Evolutionary conservation across 1,139 yeast genomes (phyloP).

Genomic region (Geotrichum armillariae): DNA sequence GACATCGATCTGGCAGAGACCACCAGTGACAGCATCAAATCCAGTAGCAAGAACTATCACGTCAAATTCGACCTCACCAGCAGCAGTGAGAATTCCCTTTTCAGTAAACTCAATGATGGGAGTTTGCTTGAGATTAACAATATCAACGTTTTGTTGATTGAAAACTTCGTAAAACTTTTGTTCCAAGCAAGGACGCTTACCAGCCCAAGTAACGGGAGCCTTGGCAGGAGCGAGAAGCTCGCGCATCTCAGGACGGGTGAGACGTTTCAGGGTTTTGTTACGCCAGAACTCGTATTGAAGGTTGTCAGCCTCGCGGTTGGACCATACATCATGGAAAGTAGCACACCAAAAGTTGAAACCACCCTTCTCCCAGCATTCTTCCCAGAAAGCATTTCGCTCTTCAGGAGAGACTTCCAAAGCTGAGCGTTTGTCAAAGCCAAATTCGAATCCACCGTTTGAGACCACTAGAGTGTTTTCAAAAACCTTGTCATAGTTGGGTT

Average conservation of each 20-base stretch:
- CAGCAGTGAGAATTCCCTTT: slow-evolving; percentile 29
- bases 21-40: slow-evolving; percentile 38
- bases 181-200: slow-evolving; percentile 37
- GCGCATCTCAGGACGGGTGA: slow-evolving; percentile 31
- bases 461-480: slow-evolving; percentile 19
- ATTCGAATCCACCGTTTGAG: slow-evolving; percentile 30
- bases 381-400: slow-evolving; percentile 30
- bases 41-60: slow-evolving; percentile 37
- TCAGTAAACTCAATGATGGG: slow-evolving; percentile 33
- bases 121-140: slow-evolving; percentile 32
- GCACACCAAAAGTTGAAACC: slow-evolving; percentile 35
- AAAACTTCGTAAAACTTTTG: slow-evolving; percentile 34
- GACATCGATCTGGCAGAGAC: slow-evolving; percentile 32
- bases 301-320: slow-evolving; percentile 31
- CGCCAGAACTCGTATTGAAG: slow-evolving; percentile 35
- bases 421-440: slow-evolving; percentile 20
- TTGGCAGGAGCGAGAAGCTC: slow-evolving; percentile 33
- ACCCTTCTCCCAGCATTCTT: slow-evolving; percentile 29
- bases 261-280: slow-evolving; percentile 28
- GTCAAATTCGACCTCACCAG: slow-evolving; percentile 32
- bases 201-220: slow-evolving; percentile 35
- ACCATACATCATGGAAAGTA: slow-evolving; percentile 31
- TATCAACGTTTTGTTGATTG: slow-evolving; percentile 35
- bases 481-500: slow-evolving; percentile 23
- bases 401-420: slow-evolving; percentile 28